Percentiles rank a stretch among this genome's conserved stretches.
phyloP scores from a whole-genome alignment of 768 basidiomycete genomes.

The Cystofilobasidium capitatum region DNA sequence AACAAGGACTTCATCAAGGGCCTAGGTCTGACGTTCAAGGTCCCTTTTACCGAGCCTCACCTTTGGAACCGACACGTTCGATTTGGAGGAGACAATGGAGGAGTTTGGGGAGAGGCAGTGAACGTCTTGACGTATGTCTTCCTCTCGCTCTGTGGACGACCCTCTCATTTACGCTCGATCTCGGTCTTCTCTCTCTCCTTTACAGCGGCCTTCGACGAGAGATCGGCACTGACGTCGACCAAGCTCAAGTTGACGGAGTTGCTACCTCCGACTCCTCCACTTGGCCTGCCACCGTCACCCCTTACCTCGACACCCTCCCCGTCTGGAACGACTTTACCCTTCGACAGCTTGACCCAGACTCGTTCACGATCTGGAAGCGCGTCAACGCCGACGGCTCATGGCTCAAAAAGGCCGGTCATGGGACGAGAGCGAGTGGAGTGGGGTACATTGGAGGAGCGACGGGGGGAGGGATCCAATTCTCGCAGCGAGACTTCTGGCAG shows the following conservation, averaged over 20 bases:
- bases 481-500: constrained; percentile 10
- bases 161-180: neutral
- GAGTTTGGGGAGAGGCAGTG: constrained; percentile 4
- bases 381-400: neutral
- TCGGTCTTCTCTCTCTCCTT: neutral
- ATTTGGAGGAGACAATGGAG: constrained; percentile 8
- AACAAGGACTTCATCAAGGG: constrained; percentile 17
- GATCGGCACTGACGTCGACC: neutral
- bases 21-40: constrained; percentile 3
- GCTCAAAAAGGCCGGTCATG: neutral
- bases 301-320: constrained; percentile 14
- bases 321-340: constrained; percentile 16
- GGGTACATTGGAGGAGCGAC: constrained; percentile 16
- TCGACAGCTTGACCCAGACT: constrained; percentile 1
- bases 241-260: constrained; percentile 9
- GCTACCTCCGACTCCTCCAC: neutral
- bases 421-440: neutral
- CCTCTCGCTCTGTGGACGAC: neutral
- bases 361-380: constrained; percentile 12
- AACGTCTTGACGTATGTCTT: neutral
- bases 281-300: constrained; percentile 4
- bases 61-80: constrained; percentile 15
- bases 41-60: constrained; percentile 3
- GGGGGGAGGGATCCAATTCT: constrained; percentile 9
- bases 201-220: neutral